Evolutionary conservation across 2,329 filamentous ascomycete species (phyloP), one percentile per base, ranked within the genome.

Genomic region (Mollisia scopiformis): DNA sequence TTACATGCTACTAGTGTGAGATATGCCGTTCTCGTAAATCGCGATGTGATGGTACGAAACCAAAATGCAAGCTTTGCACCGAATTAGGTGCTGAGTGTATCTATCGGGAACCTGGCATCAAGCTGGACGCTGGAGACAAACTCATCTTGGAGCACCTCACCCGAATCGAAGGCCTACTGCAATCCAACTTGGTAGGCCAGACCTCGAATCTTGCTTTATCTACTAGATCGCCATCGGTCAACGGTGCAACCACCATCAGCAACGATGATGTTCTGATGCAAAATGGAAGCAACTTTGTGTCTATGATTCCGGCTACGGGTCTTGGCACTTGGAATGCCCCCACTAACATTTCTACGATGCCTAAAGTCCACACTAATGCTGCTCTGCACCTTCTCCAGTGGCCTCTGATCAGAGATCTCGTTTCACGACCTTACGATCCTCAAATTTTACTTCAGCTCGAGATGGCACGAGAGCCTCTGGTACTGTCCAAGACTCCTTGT

Each of bases 51-150:
- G 90, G 90, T 57, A 89, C 84, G 10, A 88, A 91, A 68, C 91
- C 91, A 47, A 94, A 93, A 75, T 95, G 91, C 78, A 90, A 92
- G 75, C 86, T 95, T 35, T 95, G 91, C 76, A 87, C 88, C 10
- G 91, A 94, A 73, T 80, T 94, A 41, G 90, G 91, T 57, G 91
- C 90, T 47, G 90, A 94, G 65, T 95, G 91, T 75, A 84, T 93
- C 66, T 95, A 95, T 75, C 85, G 91, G 65, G 91, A 95, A 73
- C 91, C 91, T 6, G 91, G 91, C 2, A 91, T 94, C 79, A 95
- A 95, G 77, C 84, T 95, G 10, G 91, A 95, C 73, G 90, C 91
- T 35, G 91, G 91, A 66, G 91, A 94, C 79, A 94, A 93, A 77
- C 80, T 95, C 59, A 95, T 95, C 63, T 78, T 95, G 37, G 91